These are phyloP conservation scores for Irpex sp. DNA, from an alignment of 1,284 basidiomycete species.

Conservation along the genomic window DNA sequence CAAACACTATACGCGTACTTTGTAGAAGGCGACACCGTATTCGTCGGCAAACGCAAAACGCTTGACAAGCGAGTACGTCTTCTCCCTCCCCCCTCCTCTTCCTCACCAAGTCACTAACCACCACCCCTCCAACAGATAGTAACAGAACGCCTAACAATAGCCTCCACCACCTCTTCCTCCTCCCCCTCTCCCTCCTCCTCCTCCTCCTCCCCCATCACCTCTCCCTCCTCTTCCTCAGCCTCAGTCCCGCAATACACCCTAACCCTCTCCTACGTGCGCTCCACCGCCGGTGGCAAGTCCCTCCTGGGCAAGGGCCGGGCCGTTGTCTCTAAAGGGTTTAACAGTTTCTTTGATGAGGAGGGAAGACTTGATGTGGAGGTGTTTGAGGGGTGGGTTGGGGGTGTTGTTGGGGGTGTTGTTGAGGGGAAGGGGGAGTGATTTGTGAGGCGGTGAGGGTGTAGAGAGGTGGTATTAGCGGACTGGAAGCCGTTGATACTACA, in stretches of 20 bases:
- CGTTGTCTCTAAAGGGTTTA: conserved; percentile 50
- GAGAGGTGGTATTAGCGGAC: neutral
- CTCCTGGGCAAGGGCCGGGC: conserved; percentile 63
- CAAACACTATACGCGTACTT: conserved; percentile 80
- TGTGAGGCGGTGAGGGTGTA: neutral
- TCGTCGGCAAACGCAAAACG: conserved; percentile 80
- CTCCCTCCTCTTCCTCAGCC: too few species aligned
- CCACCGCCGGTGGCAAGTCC: conserved; percentile 74
- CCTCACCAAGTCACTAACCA: neutral
- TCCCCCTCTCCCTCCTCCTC: too few species aligned
- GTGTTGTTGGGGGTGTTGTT: conserved; percentile 46
- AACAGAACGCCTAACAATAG: conserved; percentile 75
- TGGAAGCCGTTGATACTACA: neutral
- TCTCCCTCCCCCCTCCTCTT: neutral
- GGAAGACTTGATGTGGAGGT: conserved; percentile 65
- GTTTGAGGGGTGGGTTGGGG: conserved; percentile 74
- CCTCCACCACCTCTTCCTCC: conserved; percentile 37
- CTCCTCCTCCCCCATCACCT: too few species aligned
- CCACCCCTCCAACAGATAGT: conserved; percentile 53
- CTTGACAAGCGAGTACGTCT: conserved; percentile 69
- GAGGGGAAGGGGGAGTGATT: conserved; percentile 24
- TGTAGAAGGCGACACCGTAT: conserved; percentile 77
- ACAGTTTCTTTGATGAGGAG: conserved; percentile 66
- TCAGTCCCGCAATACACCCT: conserved; percentile 59
- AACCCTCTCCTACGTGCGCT: conserved; percentile 64